Evolutionary conservation across 306 rosid species (phyloP).

Genomic region (Corylus heterophylla): DNA sequence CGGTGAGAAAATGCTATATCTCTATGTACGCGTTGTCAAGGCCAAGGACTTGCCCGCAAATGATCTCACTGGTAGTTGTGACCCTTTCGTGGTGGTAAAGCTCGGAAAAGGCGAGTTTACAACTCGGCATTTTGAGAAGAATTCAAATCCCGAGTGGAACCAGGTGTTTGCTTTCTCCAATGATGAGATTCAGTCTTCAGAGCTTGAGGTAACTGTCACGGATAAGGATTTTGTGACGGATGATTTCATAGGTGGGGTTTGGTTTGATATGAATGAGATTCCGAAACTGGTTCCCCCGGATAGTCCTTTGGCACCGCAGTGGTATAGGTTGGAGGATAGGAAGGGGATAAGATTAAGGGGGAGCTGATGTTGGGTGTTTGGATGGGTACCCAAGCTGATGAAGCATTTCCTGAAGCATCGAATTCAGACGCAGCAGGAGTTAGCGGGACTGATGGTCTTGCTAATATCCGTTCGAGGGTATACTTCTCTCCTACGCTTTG

Average conservation of each 20-base stretch:
- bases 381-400: slow-evolving; percentile 99
- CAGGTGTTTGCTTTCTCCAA: slow-evolving; percentile 92
- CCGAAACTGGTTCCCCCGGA: slow-evolving; percentile 95
- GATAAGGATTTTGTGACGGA: slow-evolving; percentile 90
- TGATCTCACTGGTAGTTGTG: slow-evolving; percentile 93
- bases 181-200: slow-evolving; percentile 79
- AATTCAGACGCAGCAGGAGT: slow-evolving; percentile 91
- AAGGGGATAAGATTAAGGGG: slow-evolving; percentile 68
- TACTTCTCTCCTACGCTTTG: slow-evolving; percentile 96
- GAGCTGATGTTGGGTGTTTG: slow-evolving; percentile 97
- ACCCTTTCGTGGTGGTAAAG: slow-evolving; percentile 85
- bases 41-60: slow-evolving; percentile 81
- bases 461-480: slow-evolving; percentile 87
- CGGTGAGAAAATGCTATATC: slow-evolving; percentile 99
- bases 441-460: slow-evolving; percentile 82
- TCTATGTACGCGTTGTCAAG: slow-evolving; percentile 88
- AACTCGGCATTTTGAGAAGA: slow-evolving; percentile 95
- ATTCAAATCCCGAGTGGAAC: slow-evolving; percentile 86
- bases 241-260: slow-evolving; percentile 76
- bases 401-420: slow-evolving; percentile 97
- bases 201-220: slow-evolving; percentile 84
- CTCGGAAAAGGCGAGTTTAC: slow-evolving; percentile 89
- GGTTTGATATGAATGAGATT: slow-evolving; percentile 76
- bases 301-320: slow-evolving; percentile 91
- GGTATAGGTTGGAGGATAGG: slow-evolving; percentile 88